phyloP scores from a whole-genome alignment of 164 flowering plant species.

The Dillenia turbinata region DNA sequence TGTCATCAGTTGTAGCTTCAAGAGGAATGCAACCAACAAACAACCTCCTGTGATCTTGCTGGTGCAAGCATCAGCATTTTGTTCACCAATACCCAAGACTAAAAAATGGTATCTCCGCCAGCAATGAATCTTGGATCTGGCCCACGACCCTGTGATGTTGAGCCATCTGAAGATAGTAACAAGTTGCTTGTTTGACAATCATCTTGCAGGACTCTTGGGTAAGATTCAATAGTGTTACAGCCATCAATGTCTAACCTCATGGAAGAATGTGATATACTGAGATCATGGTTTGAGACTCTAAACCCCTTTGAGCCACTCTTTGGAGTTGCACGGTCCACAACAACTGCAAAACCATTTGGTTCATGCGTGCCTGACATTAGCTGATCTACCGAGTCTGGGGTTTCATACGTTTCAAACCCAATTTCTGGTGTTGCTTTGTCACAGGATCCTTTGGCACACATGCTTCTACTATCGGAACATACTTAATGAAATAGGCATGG shows the following conservation, averaged over 20 bases:
- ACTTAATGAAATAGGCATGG: conserved; percentile 21
- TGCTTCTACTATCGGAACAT: conserved; percentile 16
- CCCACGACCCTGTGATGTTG: conserved; percentile 4
- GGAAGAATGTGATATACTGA: conserved; percentile 5
- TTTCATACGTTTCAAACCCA: conserved; percentile 25
- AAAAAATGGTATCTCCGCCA: conserved; percentile 10
- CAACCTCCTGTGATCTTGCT: conserved; percentile 10
- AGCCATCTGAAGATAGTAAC: conserved; percentile 1
- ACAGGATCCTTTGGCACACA: conserved; percentile 25
- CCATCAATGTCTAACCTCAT: conserved; percentile 2
- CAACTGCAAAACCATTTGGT: conserved; percentile 18
- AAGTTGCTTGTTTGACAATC: conserved; percentile 9
- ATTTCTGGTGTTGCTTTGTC: conserved; percentile 22
- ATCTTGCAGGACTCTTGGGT: neutral
- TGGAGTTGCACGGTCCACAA: conserved; percentile 23
- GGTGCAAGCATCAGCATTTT: conserved; percentile 8
- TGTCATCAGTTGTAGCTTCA: conserved; percentile 21
- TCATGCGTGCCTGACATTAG: conserved; percentile 23
- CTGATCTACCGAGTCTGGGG: conserved; percentile 17
- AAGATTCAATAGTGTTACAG: conserved; percentile 1
- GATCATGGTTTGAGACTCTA: conserved; percentile 12
- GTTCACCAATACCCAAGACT: conserved; percentile 1
- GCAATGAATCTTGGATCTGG: conserved; percentile 3
- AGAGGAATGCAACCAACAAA: conserved; percentile 20
- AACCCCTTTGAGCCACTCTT: conserved; percentile 14